Evolutionary conservation across 75 land plant genomes (phyloP).

Genomic region (Larix kaempferi): DNA sequence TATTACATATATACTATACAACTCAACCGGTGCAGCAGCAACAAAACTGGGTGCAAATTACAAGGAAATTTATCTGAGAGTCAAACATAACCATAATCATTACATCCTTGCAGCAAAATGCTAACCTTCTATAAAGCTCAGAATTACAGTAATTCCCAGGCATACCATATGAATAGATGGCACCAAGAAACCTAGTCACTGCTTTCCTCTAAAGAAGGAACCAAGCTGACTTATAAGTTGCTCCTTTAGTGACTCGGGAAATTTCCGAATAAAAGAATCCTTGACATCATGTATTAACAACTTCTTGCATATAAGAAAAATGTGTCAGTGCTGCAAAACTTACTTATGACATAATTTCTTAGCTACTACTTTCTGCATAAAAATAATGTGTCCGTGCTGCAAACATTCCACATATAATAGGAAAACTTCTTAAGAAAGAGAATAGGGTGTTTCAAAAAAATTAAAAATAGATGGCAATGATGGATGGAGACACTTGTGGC

Average conservation of each 20-base stretch:
- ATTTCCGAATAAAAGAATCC: slow-evolving; percentile 22
- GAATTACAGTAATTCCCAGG: background rate
- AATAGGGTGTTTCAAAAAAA: background rate
- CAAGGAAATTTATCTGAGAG: background rate
- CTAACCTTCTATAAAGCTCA: background rate
- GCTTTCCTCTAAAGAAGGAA: slow-evolving; percentile 17
- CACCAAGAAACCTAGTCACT: background rate
- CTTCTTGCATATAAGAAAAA: slow-evolving; percentile 23
- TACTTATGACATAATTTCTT: background rate
- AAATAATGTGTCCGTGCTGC: background rate
- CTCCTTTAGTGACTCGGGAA: slow-evolving; percentile 42
- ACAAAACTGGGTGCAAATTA: slow-evolving; percentile 8
- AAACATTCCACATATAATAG: background rate
- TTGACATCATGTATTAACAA: slow-evolving; percentile 29
- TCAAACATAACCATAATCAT: background rate
- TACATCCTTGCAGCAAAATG: background rate
- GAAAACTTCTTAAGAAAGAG: background rate
- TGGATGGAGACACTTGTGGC: too few species aligned
- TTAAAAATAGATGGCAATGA: background rate
- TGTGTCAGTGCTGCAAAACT: background rate
- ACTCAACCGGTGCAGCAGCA: background rate
- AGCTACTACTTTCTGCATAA: slow-evolving; percentile 19
- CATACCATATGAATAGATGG: background rate
- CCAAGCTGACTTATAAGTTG: slow-evolving; percentile 26
- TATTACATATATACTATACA: slow-evolving; percentile 4